phyloP scores from a whole-genome alignment of 305 asterid species.

The Withania somnifera region DNA sequence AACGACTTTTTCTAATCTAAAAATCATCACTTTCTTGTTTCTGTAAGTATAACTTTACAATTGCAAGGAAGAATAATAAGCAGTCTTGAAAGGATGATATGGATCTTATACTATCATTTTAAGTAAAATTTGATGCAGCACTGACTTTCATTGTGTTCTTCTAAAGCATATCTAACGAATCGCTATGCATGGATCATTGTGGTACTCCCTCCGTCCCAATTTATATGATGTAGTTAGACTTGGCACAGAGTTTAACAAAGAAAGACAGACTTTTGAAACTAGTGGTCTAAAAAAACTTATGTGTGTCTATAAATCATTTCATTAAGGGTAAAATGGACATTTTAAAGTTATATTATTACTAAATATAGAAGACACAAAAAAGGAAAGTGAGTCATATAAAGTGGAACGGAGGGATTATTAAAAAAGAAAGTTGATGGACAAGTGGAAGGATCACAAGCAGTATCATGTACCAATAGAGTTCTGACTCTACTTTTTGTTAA shows the following conservation, averaged over 20 bases:
- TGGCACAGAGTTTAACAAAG: too few relatives aligned
- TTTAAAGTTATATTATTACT: too few relatives aligned
- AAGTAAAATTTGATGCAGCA: neutral
- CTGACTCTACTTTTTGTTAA: neutral
- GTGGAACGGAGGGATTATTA: too few relatives aligned
- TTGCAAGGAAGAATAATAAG: neutral
- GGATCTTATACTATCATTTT: neutral
- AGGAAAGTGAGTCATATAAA: too few relatives aligned
- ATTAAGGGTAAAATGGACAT: too few relatives aligned
- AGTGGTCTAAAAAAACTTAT: too few relatives aligned
- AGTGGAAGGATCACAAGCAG: neutral
- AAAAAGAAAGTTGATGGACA: neutral
- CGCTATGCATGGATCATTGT: neutral
- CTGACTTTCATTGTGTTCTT: neutral
- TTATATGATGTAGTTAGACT: too few relatives aligned
- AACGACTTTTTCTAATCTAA: neutral
- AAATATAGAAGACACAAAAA: too few relatives aligned
- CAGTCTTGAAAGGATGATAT: neutral
- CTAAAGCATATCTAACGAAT: neutral
- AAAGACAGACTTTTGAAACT: too few relatives aligned
- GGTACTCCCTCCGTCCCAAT: too few relatives aligned
- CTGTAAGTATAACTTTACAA: neutral
- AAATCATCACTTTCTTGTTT: neutral
- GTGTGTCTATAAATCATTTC: too few relatives aligned
- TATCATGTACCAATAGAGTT: neutral